Percentiles rank a stretch among this genome's conserved stretches.
Evolutionary conservation across 2,329 filamentous ascomycete species (phyloP).

Genomic region (Rutstroemia sp.): DNA sequence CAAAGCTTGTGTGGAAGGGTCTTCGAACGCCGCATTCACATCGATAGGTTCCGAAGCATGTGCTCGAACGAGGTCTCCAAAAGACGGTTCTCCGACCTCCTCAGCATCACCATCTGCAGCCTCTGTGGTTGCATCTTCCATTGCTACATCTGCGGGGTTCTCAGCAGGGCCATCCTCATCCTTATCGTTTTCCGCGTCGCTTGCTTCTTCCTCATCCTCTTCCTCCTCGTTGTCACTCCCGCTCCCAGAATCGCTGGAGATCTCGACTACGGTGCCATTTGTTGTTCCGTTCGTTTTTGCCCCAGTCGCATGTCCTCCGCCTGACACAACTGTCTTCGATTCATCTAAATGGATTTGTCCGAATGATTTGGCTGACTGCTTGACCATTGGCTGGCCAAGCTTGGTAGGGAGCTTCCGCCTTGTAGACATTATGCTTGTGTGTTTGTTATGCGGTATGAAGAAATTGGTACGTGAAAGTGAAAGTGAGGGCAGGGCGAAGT

Average conservation of each 20-base stretch:
- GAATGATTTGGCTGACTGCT: constrained; percentile 43
- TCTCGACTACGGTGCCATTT: constrained; percentile 39
- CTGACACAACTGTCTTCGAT: constrained; percentile 46
- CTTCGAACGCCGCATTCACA: constrained; percentile 55
- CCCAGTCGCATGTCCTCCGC: constrained; percentile 21
- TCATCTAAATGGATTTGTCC: constrained; percentile 49
- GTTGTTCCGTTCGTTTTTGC: constrained; percentile 14
- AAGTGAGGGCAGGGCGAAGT: neutral
- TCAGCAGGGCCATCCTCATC: constrained; percentile 32
- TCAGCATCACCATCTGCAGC: constrained; percentile 30
- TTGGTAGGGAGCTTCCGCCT: constrained; percentile 53
- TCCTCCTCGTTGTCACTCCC: constrained; percentile 36
- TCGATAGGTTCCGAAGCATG: constrained; percentile 68
- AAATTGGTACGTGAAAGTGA: neutral
- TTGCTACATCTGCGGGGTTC: constrained; percentile 29
- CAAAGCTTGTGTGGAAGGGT: constrained; percentile 16
- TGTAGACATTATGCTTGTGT: constrained; percentile 41
- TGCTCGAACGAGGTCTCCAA: constrained; percentile 75
- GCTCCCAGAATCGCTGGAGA: constrained; percentile 48
- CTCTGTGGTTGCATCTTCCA: constrained; percentile 33
- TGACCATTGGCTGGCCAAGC: constrained; percentile 48
- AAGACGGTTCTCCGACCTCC: constrained; percentile 51
- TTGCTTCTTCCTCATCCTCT: constrained; percentile 36
- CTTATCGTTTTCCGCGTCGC: constrained; percentile 37
- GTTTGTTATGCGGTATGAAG: neutral